These are phyloP conservation scores for Calonectria fujianensis DNA, from an alignment of 2,329 filamentous ascomycete species.

Conservation along the genomic window DNA sequence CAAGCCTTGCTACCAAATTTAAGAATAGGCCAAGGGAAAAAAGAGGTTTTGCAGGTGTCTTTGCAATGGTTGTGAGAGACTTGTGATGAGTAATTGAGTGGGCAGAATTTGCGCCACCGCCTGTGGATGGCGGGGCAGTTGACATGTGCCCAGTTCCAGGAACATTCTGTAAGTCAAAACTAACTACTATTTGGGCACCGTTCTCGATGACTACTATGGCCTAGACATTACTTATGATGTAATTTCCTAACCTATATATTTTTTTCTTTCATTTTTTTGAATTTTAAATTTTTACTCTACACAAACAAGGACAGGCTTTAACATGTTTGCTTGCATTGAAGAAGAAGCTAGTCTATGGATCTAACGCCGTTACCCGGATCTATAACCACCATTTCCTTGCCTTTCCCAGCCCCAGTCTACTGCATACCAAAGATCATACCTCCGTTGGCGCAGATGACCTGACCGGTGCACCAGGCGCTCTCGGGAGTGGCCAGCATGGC, in stretches of 20 bases:
- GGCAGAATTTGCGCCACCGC: slow-evolving; percentile 58
- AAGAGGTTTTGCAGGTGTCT: slow-evolving; percentile 26
- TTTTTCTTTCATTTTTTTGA: too few species aligned
- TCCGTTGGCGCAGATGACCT: slow-evolving; percentile 56
- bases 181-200: not conserved
- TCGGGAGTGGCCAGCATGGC: slow-evolving; percentile 53
- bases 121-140: slow-evolving; percentile 53
- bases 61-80: slow-evolving; percentile 24
- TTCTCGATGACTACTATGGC: not conserved
- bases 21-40: not conserved
- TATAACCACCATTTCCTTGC: slow-evolving; percentile 16
- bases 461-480: slow-evolving; percentile 55
- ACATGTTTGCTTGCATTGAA: slow-evolving; percentile 28
- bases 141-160: slow-evolving; percentile 1
- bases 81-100: slow-evolving; percentile 51
- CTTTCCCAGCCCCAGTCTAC: slow-evolving; percentile 38
- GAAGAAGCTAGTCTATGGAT: slow-evolving; percentile 43
- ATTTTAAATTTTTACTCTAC: not conserved
- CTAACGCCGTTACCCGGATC: slow-evolving; percentile 42
- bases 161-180: slow-evolving; percentile 11
- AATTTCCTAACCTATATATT: not conserved
- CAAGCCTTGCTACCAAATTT: not conserved
- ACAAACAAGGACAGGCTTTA: not conserved
- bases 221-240: not conserved
- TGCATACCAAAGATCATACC: slow-evolving; percentile 56